Conservation (phyloP, 306 rosid genomes). For the Sechiopsis laciniata region DNA sequence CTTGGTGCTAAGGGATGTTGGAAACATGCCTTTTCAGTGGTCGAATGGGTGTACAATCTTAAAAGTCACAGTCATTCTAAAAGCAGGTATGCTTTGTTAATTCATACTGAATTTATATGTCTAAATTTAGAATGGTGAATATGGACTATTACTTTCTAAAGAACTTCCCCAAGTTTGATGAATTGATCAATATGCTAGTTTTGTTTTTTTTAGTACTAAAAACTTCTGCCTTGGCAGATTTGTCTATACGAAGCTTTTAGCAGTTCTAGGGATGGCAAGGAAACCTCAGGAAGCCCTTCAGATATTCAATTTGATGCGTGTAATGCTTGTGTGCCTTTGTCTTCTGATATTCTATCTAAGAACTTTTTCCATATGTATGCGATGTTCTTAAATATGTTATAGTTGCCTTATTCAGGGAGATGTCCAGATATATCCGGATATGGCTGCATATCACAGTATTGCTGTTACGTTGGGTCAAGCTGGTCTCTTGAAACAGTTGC, state of each 20-base stretch:
- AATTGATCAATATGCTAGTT: slow-evolving; percentile 13
- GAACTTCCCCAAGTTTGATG: neutral
- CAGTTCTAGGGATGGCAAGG: slow-evolving; percentile 81
- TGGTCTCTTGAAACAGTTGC: slow-evolving; percentile 71
- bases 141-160: slow-evolving; percentile 7
- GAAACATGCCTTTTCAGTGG: slow-evolving; percentile 76
- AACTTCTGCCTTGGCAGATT: slow-evolving; percentile 49
- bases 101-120: neutral
- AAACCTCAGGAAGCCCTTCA: slow-evolving; percentile 78
- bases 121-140: neutral
- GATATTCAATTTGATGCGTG: slow-evolving; percentile 69
- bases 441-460: slow-evolving; percentile 87
- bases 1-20: slow-evolving; percentile 63
- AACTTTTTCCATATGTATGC: slow-evolving; percentile 21
- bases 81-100: slow-evolving; percentile 56
- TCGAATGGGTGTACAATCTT: slow-evolving; percentile 63
- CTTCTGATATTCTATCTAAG: slow-evolving; percentile 15
- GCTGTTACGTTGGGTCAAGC: slow-evolving; percentile 93
- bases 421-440: slow-evolving; percentile 66
- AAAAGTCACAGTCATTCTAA: slow-evolving; percentile 45
- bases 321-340: slow-evolving; percentile 41
- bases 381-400: slow-evolving; percentile 27
- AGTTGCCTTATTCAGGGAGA: slow-evolving; percentile 53
- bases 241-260: slow-evolving; percentile 81
- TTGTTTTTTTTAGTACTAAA: neutral